A percentile compares a stretch with the other conserved stretches of the same genome.
phyloP scores from a whole-genome alignment of 768 basidiomycete genomes.

The Mrakia gelida region DNA sequence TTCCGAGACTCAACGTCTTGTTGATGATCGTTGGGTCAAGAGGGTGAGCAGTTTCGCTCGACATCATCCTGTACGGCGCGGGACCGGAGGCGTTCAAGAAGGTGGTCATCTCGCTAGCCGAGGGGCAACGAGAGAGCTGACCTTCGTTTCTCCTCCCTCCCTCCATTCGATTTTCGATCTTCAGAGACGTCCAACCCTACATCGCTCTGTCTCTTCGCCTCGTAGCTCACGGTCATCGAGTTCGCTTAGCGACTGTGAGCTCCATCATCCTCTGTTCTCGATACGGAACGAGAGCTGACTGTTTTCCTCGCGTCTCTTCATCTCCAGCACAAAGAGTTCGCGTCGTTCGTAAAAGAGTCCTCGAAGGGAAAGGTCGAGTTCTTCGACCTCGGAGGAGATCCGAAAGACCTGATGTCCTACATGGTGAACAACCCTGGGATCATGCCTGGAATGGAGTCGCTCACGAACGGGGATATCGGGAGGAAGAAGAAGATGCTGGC shows the following conservation, averaged over 20 bases:
- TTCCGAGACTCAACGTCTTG: constrained; percentile 54
- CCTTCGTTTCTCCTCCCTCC: neutral
- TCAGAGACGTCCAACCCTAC: constrained; percentile 64
- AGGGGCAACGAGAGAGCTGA: neutral
- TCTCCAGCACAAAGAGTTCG: constrained; percentile 55
- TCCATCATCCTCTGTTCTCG: neutral
- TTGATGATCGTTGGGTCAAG: constrained; percentile 66
- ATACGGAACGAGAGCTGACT: neutral
- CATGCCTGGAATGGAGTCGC: constrained; percentile 56
- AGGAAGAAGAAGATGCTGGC: constrained; percentile 14
- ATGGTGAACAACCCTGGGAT: constrained; percentile 70
- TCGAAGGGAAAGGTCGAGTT: constrained; percentile 52
- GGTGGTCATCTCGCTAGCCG: no score
- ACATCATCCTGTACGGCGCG: neutral
- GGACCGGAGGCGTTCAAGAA: no score
- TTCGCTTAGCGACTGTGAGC: constrained; percentile 54
- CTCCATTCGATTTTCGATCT: no score
- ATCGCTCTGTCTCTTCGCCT: constrained; percentile 56
- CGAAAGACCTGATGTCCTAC: constrained; percentile 63
- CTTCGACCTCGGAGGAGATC: constrained; percentile 60
- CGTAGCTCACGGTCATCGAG: constrained; percentile 54
- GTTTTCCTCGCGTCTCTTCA: neutral
- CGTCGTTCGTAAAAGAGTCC: constrained; percentile 52
- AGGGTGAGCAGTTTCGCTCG: constrained; percentile 46
- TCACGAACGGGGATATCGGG: constrained; percentile 50